Conservation (phyloP, 2,329 filamentous ascomycete genomes). For the Chaetothyriales sp. region DNA sequence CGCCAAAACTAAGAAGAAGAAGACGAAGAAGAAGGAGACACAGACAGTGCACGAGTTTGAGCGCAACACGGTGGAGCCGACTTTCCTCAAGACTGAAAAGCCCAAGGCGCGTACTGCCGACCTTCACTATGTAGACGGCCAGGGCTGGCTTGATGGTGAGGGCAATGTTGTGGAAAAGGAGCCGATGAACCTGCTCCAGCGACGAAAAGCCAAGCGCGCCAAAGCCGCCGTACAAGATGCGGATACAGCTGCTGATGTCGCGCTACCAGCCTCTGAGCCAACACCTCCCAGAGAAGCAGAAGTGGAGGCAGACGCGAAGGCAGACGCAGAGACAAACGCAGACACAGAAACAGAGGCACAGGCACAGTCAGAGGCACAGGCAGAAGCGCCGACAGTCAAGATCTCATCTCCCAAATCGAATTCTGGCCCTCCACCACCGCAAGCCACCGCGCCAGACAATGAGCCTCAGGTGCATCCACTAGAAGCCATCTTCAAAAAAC, state of each 20-base stretch:
- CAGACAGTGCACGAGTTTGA: constrained; percentile 77
- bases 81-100: constrained; percentile 53
- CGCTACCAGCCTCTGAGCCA: constrained; percentile 15
- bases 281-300: constrained; percentile 25
- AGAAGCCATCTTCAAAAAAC: constrained; percentile 78
- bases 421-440: constrained; percentile 6
- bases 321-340: constrained; percentile 3
- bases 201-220: constrained; percentile 12
- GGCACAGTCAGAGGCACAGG: background rate
- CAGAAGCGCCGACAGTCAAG: background rate
- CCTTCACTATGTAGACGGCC: constrained; percentile 60
- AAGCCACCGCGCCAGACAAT: constrained; percentile 9
- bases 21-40: constrained; percentile 47
- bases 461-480: constrained; percentile 55
- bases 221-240: constrained; percentile 11
- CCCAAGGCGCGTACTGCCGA: constrained; percentile 31
- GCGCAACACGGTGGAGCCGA: constrained; percentile 67
- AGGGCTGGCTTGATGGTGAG: constrained; percentile 72
- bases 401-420: constrained; percentile 12
- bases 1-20: constrained; percentile 12
- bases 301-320: constrained; percentile 10
- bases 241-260: background rate
- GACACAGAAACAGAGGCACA: constrained; percentile 19
- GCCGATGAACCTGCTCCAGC: constrained; percentile 5
- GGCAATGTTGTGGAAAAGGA: constrained; percentile 55